These are phyloP conservation scores for Penicillium chermesinum DNA, from an alignment of 495 filamentous ascomycete species.

Conservation along the genomic window DNA sequence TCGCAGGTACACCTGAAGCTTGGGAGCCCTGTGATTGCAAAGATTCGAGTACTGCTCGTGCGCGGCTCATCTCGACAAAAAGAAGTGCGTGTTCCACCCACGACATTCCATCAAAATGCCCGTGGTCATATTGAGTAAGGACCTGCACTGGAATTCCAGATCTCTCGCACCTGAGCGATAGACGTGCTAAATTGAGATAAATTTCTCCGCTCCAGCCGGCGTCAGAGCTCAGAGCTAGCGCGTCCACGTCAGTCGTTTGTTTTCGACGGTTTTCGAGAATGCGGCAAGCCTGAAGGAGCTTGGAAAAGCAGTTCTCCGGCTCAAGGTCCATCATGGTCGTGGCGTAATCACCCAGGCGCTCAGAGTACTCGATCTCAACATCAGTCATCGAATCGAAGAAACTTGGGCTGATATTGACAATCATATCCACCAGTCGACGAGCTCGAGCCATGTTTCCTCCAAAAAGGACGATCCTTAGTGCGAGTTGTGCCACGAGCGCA, in stretches of 20 bases:
- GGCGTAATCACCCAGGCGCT: conserved; percentile 7
- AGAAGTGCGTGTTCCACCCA: conserved; percentile 26
- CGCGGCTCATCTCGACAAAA: conserved; percentile 21
- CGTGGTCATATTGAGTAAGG: conserved; percentile 11
- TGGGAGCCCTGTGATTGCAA: conserved; percentile 6
- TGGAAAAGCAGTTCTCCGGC: conserved; percentile 13
- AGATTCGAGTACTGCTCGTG: conserved; percentile 20
- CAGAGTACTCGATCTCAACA: conserved; percentile 9
- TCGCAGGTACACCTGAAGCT: background rate
- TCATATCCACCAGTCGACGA: conserved; percentile 10
- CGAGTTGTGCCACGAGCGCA: conserved; percentile 8
- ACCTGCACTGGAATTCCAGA: conserved; percentile 1
- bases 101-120: conserved; percentile 12
- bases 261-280: conserved; percentile 14
- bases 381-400: conserved; percentile 16
- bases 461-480: conserved; percentile 11
- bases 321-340: conserved; percentile 14
- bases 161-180: conserved; percentile 9
- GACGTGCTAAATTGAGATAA: conserved; percentile 15
- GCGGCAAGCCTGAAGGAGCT: conserved; percentile 15
- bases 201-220: conserved; percentile 9
- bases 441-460: conserved; percentile 12
- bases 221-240: conserved; percentile 9
- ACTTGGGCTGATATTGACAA: conserved; percentile 11
- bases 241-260: conserved; percentile 20